Percentiles rank a stretch among this genome's conserved stretches.
Conservation (phyloP, 306 rosid genomes). For the Prosopis cineraria region DNA sequence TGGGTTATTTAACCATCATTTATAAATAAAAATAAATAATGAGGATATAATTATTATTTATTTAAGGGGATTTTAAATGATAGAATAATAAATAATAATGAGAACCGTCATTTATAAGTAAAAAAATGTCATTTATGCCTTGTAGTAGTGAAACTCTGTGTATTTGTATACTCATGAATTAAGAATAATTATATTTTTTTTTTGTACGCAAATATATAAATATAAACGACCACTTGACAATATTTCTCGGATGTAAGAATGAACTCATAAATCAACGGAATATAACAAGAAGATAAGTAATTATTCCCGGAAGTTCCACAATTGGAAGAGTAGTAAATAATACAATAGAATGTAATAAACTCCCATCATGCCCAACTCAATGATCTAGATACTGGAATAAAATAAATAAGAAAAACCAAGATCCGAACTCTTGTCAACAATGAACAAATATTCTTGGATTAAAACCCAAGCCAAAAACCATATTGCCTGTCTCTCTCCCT, state of each 20-base stretch:
- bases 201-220: too few relatives aligned
- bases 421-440: not conserved
- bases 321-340: not conserved
- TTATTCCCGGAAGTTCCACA: not conserved
- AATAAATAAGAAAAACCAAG: not conserved
- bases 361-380: not conserved
- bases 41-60: too few relatives aligned
- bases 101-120: too few relatives aligned
- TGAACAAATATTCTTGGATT: constrained; percentile 8
- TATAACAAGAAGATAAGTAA: not conserved
- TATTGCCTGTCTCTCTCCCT: too few relatives aligned
- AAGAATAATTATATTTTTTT: too few relatives aligned
- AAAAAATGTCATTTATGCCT: too few relatives aligned
- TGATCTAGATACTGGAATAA: not conserved
- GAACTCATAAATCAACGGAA: not conserved
- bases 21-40: too few relatives aligned
- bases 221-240: not conserved
- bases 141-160: too few relatives aligned
- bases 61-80: too few relatives aligned
- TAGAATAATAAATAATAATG: too few relatives aligned
- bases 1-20: too few relatives aligned
- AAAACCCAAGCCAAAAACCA: constrained; percentile 16
- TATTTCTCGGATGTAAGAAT: not conserved
- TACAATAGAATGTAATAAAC: not conserved
- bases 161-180: too few relatives aligned